These are phyloP conservation scores for Plasmodium berghei DNA, from an alignment of 169 alveolate genomes.

Conservation along the genomic window DNA sequence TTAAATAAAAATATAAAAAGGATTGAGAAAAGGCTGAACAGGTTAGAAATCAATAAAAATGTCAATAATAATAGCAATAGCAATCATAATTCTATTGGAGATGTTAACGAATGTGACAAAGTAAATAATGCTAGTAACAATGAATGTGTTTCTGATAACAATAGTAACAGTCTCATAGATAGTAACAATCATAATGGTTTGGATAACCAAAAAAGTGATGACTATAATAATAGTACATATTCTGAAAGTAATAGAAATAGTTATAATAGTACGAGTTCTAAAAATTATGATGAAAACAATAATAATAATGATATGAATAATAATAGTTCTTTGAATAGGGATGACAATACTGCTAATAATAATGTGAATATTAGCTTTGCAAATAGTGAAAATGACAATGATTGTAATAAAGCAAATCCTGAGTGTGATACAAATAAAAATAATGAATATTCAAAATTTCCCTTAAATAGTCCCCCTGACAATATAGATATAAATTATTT, in stretches of 20 bases:
- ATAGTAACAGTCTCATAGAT: background rate
- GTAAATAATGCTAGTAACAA: background rate
- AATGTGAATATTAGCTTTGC: background rate
- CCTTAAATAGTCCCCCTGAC: background rate
- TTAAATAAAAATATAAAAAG: slow-evolving; percentile 33
- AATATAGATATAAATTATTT: slow-evolving; percentile 30
- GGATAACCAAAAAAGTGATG: background rate
- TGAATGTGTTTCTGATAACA: background rate
- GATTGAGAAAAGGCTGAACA: slow-evolving; percentile 43
- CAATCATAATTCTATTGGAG: background rate
- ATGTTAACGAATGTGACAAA: slow-evolving; percentile 8
- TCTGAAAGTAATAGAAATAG: background rate
- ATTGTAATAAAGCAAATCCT: background rate
- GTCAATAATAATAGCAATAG: background rate
- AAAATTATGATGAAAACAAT: background rate
- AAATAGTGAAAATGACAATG: background rate
- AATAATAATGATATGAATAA: slow-evolving; percentile 1
- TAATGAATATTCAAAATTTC: background rate
- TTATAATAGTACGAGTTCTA: background rate
- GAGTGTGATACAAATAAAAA: slow-evolving; percentile 1
- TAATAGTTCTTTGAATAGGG: background rate
- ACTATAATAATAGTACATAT: background rate
- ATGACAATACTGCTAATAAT: background rate
- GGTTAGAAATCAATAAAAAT: background rate
- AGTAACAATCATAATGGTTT: background rate